Evolutionary conservation across 2,329 filamentous ascomycete genomes (phyloP).

Genomic region (Thermoascus crustaceus): DNA sequence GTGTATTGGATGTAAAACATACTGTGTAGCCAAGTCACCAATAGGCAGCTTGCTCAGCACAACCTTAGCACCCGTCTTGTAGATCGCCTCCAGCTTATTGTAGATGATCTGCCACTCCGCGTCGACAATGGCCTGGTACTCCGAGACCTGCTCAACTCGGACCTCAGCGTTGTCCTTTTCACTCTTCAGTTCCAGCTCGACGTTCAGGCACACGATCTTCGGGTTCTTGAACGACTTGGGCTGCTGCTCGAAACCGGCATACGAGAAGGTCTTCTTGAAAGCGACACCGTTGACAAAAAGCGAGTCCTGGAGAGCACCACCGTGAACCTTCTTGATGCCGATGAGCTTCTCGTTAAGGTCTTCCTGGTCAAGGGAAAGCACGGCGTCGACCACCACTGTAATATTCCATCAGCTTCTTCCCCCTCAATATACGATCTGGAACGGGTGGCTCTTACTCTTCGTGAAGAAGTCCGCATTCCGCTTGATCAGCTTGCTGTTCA

Average conservation of each 20-base stretch:
- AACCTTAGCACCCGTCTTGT: slow-evolving; percentile 93
- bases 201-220: slow-evolving; percentile 94
- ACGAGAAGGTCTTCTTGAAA: slow-evolving; percentile 99
- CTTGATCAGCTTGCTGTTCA: slow-evolving; percentile 99
- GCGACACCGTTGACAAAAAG: slow-evolving; percentile 96
- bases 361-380: slow-evolving; percentile 89
- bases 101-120: slow-evolving; percentile 99
- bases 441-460: slow-evolving; percentile 58
- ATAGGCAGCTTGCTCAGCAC: slow-evolving; percentile 96
- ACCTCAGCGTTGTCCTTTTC: slow-evolving; percentile 99
- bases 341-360: slow-evolving; percentile 98
- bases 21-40: slow-evolving; percentile 91
- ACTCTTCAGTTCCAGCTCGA: slow-evolving; percentile 95
- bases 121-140: slow-evolving; percentile 98
- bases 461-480: slow-evolving; percentile 95
- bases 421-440: not conserved
- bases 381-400: slow-evolving; percentile 92
- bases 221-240: slow-evolving; percentile 91
- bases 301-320: slow-evolving; percentile 90
- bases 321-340: slow-evolving; percentile 95
- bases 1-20: slow-evolving; percentile 16
- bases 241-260: slow-evolving; percentile 98
- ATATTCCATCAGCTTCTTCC: slow-evolving; percentile 10
- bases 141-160: slow-evolving; percentile 92
- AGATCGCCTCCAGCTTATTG: slow-evolving; percentile 93